Percentiles rank a stretch among this genome's conserved stretches.
These are phyloP conservation scores for Fusarium gaditjirri DNA, from an alignment of 2,329 filamentous ascomycete species.

Conservation along the genomic window DNA sequence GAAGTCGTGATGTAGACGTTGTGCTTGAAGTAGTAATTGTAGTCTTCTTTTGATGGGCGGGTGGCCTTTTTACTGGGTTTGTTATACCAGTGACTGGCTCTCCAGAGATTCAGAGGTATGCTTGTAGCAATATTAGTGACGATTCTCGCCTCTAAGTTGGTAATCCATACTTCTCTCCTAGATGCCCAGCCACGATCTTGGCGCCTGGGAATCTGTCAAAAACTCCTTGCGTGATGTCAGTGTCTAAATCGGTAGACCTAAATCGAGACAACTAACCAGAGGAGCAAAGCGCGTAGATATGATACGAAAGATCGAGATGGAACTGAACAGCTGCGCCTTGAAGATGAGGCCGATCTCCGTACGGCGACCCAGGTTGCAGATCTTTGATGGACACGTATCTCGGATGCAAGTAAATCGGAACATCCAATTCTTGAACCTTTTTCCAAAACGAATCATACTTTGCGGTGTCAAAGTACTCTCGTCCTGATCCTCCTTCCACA, in stretches of 20 bases:
- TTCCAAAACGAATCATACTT: conserved; percentile 23
- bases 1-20: conserved; percentile 21
- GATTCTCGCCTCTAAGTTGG: not conserved
- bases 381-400: not conserved
- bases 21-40: conserved; percentile 4
- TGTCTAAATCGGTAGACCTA: not conserved
- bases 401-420: conserved; percentile 21
- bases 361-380: not conserved
- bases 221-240: not conserved
- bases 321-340: conserved; percentile 14
- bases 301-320: conserved; percentile 8
- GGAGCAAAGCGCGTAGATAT: conserved; percentile 22
- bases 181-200: conserved; percentile 16
- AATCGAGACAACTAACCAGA: not conserved
- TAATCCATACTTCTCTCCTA: conserved; percentile 18
- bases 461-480: conserved; percentile 1
- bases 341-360: conserved; percentile 7
- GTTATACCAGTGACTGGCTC: conserved; percentile 16
- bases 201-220: conserved; percentile 7
- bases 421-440: conserved; percentile 1
- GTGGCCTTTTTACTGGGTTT: not conserved
- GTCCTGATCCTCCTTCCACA: not conserved
- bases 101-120: conserved; percentile 17
- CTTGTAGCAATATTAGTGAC: fast-evolving
- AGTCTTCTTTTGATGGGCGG: conserved; percentile 7